phyloP scores from a whole-genome alignment of 306 rosid genomes.

The Quercus engelmannii region DNA sequence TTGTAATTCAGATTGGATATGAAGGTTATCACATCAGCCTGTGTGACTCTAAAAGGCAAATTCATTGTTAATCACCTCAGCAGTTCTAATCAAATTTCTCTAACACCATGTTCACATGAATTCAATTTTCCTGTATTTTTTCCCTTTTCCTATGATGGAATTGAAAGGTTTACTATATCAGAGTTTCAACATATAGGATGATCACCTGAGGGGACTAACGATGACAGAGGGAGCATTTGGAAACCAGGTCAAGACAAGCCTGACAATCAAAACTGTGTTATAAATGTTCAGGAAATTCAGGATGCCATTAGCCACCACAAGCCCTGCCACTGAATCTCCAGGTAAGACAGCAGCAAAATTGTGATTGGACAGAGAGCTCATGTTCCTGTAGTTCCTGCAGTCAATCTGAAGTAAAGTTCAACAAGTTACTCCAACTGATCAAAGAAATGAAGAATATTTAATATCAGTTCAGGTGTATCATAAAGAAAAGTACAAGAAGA shows the following conservation, averaged over 20 bases:
- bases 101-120: background rate
- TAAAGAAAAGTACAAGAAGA: too few species aligned
- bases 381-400: constrained; percentile 30
- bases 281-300: constrained; percentile 77
- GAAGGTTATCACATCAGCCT: background rate
- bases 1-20: too few species aligned
- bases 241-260: constrained; percentile 98
- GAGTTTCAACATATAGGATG: background rate
- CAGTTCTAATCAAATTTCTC: background rate
- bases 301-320: constrained; percentile 79
- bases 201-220: constrained; percentile 84
- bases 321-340: constrained; percentile 86
- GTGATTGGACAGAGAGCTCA: constrained; percentile 31
- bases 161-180: background rate
- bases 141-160: background rate
- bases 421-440: background rate
- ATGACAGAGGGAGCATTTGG: constrained; percentile 87
- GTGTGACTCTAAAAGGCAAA: background rate
- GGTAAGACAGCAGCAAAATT: constrained; percentile 89
- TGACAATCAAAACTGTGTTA: constrained; percentile 73
- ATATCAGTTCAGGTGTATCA: too few species aligned
- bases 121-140: background rate
- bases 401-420: constrained; percentile 55
- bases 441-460: background rate
- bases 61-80: background rate